Base-by-base conservation (phyloP, 805 yeast genomes). In the Millerozyma acaciae region DNA sequence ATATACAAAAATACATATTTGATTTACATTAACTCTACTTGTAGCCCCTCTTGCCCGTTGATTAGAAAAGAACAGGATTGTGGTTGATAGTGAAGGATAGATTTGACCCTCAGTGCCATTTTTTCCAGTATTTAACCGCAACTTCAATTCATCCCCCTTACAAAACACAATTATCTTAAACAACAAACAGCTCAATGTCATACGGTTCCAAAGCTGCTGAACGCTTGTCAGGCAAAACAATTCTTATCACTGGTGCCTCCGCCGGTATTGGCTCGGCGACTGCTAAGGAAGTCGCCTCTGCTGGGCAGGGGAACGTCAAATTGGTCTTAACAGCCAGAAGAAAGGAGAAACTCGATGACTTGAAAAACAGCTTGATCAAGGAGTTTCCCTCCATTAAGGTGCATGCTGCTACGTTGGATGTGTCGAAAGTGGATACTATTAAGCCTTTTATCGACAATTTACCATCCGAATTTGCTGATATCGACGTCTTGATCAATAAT, bases 241-340 rank as follows among this genome's bases (percentile, higher is more conserved):
- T 86, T 20, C 73, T 90, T 26, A 82, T 90, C 50, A 86, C 97
- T n/a, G 97, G 97, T 42, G 97, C 97, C 6, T 85, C 96, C 16
- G 79, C 96, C 10, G 97, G 97, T 35, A 90, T 90, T 50, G 98
- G 97, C 8, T 78, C 77, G 45, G 93, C 95, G 34, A 88, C 96
- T 8, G 97, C 97, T 10, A 60, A 71, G 29, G 95, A 89, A 55
- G 78, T 86, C 45, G 93, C 96, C 26, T 78, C 68, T 15, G 85
- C 87, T 10, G 69, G 90, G 15, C 66, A 75, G 30, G 95, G 95
- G 20, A 56, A 80, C 8, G 54, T 83, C 46, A 80, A 82, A 49
- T 70, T 87, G 47, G 68, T 87, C 41, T 68, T 87, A 16, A 72
- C 88, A 3, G 95, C 96, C 3, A 77, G 96, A 61, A 78, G 95